Evolutionary conservation across 148 eudicot species (phyloP), one percentile per base, ranked within the genome.

Genomic region (Chenopodium berlandieri): DNA sequence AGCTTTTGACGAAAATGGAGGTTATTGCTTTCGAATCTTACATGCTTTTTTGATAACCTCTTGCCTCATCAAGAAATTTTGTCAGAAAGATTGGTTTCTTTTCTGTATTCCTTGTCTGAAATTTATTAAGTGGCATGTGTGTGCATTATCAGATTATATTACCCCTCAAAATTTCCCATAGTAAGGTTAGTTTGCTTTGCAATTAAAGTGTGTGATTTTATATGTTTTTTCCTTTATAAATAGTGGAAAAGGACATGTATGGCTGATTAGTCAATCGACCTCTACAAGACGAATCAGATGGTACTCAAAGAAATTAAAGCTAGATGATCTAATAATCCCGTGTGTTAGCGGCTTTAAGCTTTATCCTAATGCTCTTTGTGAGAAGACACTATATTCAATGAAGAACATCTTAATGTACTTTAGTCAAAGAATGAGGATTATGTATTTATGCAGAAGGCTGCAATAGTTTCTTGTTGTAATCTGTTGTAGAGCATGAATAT

Each of bases 1-100:
- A 95, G 81, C 94, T 95, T 72, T 78, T 95, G 80, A 73, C 82
- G 7, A 87, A 89, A 82, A 86, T 95, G 91, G 97, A 93, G 97
- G 99, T 95, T 81, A 62, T 65, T 71, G 17, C 58, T 52, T 74
- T 25, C 65, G 20, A 7, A 30, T 63, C 58, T 75, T 76, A 14
- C 64, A 37, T 71, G 75, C 32, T 73, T 62, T 20, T n/a, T 27
- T 78, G 63, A 50, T 80, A 30, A 40, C n/a, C 72, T 44, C 40
- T 71, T 71, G 2, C 65, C 50, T 31, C 22, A 32, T 37, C 23
- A 22, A 19, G 31, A 37, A 52, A 40, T 40, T 40, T 34, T 52
- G 31, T 34, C 14, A 52, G 22, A 58, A 58, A 19, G 44, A 16
- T 22, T 47, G 17, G 47, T 5, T 76, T 1, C 27, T 66, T 64